Evolutionary conservation across 495 filamentous ascomycete genomes (phyloP).

Genomic region (Bathelium albidoporum): DNA sequence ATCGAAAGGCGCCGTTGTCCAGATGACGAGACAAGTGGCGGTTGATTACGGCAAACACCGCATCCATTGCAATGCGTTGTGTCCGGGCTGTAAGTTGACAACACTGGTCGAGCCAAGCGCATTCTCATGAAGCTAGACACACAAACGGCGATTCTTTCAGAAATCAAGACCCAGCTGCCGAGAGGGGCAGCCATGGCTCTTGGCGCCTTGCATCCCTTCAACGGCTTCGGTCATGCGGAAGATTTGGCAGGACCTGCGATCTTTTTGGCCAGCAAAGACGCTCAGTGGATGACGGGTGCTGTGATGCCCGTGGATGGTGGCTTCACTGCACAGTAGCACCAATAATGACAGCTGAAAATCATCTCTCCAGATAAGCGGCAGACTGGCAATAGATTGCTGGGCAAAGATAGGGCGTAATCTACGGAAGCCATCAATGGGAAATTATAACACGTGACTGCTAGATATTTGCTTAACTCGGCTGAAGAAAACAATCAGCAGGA

Average conservation of each 20-base stretch:
- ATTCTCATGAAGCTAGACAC: background rate
- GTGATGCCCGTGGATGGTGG: constrained; percentile 13
- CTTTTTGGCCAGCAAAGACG: constrained; percentile 15
- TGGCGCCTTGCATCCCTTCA: background rate
- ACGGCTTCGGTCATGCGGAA: constrained; percentile 4
- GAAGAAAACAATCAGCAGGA: too few species aligned
- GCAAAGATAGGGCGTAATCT: too few species aligned
- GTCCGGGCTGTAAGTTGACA: background rate
- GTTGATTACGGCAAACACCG: background rate
- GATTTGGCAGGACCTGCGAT: constrained; percentile 10
- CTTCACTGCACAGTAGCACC: constrained; percentile 5
- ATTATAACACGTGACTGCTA: too few species aligned
- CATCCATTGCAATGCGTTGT: background rate
- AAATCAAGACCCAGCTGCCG: background rate
- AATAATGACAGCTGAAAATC: background rate
- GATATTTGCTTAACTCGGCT: too few species aligned
- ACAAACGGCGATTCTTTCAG: background rate
- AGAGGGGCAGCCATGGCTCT: background rate
- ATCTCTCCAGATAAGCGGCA: background rate
- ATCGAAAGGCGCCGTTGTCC: background rate
- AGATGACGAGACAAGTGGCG: background rate
- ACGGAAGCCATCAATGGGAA: too few species aligned
- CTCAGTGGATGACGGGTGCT: constrained; percentile 9
- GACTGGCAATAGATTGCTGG: too few species aligned
- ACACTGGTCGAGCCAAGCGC: background rate